Percentiles rank a stretch among this genome's conserved stretches.
These are phyloP conservation scores for Chlorella variabilis DNA, from an alignment of 163 green algal genomes.

Conservation along the genomic window DNA sequence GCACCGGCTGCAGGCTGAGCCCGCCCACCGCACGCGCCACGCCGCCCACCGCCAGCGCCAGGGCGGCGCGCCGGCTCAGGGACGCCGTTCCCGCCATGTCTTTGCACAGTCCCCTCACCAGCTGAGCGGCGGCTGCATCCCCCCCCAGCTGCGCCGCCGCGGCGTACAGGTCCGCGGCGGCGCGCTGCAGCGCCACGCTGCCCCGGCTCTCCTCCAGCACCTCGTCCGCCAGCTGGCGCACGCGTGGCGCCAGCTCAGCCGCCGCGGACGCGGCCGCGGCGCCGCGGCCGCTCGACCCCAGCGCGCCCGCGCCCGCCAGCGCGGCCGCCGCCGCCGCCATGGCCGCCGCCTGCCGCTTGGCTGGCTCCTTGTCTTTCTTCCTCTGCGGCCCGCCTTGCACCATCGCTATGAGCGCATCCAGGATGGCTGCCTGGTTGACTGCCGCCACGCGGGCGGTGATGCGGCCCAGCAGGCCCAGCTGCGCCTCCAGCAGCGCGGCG, in stretches of 20 bases:
- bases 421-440: conserved; percentile 47
- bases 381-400: background rate
- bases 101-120: conserved; percentile 46
- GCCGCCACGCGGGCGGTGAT: conserved; percentile 54
- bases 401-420: conserved; percentile 38
- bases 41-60: conserved; percentile 71
- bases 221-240: conserved; percentile 35
- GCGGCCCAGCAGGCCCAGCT: conserved; percentile 68
- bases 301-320: conserved; percentile 56
- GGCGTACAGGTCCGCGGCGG: conserved; percentile 71
- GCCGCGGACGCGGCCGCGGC: background rate
- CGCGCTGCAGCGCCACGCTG: conserved; percentile 55
- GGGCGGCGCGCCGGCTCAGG: conserved; percentile 34
- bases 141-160: conserved; percentile 61
- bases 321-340: conserved; percentile 52
- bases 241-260: conserved; percentile 20
- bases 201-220: conserved; percentile 58
- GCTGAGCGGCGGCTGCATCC: conserved; percentile 48
- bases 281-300: background rate
- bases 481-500: conserved; percentile 67
- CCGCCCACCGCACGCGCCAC: conserved; percentile 74
- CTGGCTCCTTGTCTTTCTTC: conserved; percentile 31
- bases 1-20: conserved; percentile 67
- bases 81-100: conserved; percentile 38
- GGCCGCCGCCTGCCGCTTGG: conserved; percentile 28